phyloP scores from a whole-genome alignment of 768 basidiomycete species.

The Kwoniella botswanensis region DNA sequence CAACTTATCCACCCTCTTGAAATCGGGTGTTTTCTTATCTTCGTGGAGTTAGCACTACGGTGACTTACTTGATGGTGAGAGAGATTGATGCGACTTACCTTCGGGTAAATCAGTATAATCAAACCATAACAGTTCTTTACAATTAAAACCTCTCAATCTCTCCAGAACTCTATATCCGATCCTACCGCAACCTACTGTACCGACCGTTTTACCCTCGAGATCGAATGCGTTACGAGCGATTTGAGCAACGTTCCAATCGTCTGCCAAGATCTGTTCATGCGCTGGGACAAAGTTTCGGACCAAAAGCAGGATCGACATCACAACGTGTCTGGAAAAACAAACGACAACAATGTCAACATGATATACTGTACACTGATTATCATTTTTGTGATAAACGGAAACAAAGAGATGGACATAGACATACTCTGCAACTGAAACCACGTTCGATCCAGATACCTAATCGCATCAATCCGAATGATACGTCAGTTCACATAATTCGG shows the following conservation, averaged over 20 bases:
- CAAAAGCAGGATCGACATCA: slow-evolving; percentile 84
- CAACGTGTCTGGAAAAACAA: slow-evolving; percentile 31
- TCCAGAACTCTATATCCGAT: slow-evolving; percentile 84
- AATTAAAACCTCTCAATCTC: slow-evolving; percentile 71
- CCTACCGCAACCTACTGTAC: slow-evolving; percentile 77
- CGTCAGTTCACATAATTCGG: too few species aligned
- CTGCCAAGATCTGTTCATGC: slow-evolving; percentile 77
- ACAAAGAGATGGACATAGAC: not conserved
- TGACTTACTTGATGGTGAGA: not conserved
- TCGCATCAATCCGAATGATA: too few species aligned
- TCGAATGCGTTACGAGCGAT: slow-evolving; percentile 84
- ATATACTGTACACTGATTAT: too few species aligned
- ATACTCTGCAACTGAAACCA: slow-evolving; percentile 77
- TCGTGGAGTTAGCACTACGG: not conserved
- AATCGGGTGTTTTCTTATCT: slow-evolving; percentile 10
- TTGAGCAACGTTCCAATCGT: slow-evolving; percentile 85
- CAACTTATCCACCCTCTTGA: slow-evolving; percentile 71
- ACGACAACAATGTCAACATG: too few species aligned
- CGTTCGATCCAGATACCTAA: slow-evolving; percentile 78
- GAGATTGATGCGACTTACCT: slow-evolving; percentile 57
- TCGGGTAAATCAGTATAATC: slow-evolving; percentile 75
- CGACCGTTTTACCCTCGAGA: slow-evolving; percentile 87
- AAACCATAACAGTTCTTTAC: slow-evolving; percentile 88
- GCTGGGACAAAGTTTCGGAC: slow-evolving; percentile 79
- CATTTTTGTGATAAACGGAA: not conserved